phyloP scores from a whole-genome alignment of 805 yeast species.

The Metschnikowia drakensbergensis region DNA sequence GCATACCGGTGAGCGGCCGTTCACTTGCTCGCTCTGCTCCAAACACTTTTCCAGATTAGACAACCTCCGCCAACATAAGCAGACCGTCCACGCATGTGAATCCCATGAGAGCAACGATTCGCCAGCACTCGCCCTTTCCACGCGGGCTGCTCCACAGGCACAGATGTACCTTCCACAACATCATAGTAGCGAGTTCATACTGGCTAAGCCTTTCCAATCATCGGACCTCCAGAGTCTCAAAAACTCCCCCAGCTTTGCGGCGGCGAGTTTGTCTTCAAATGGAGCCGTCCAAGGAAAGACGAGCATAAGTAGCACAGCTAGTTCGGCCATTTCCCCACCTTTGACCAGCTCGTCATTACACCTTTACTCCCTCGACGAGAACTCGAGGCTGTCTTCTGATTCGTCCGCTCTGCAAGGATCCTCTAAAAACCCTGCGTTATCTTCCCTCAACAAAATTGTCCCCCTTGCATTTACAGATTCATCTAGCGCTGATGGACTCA shows the following conservation, averaged over 20 bases:
- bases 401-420: neutral
- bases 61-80: constrained; percentile 86
- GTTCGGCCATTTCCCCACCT: constrained; percentile 1
- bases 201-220: neutral
- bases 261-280: neutral
- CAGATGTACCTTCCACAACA: constrained; percentile 1
- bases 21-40: constrained; percentile 77
- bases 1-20: constrained; percentile 94
- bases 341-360: constrained; percentile 1
- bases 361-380: neutral
- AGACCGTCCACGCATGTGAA: constrained; percentile 56
- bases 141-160: neutral
- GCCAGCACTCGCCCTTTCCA: neutral
- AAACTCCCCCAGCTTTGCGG: neutral
- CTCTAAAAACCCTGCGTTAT: constrained; percentile 2
- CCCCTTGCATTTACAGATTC: constrained; percentile 9
- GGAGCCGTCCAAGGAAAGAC: neutral
- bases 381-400: neutral
- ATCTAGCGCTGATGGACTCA: constrained; percentile 5
- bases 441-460: neutral
- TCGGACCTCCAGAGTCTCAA: neutral
- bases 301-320: neutral
- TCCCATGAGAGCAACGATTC: constrained; percentile 16
- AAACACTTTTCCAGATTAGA: constrained; percentile 80
- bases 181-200: neutral